Conservation (phyloP, 2,329 filamentous ascomycete genomes). For the Penicillium sp. region DNA sequence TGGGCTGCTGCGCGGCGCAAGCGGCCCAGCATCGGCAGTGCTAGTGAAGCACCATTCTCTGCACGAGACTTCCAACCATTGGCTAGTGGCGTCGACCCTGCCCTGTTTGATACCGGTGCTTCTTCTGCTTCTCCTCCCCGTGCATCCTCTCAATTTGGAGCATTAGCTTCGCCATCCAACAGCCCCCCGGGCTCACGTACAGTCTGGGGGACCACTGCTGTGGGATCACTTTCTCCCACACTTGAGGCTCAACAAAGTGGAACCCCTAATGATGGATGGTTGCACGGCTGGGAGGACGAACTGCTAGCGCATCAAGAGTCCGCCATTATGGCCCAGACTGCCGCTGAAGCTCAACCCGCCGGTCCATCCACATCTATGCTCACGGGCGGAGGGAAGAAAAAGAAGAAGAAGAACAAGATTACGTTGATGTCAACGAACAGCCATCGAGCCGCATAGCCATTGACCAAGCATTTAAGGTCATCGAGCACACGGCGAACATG, state of each 20-base stretch:
- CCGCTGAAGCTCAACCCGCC: constrained; percentile 27
- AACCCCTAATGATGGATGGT: constrained; percentile 73
- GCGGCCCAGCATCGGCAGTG: constrained; percentile 50
- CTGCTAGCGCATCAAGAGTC: constrained; percentile 61
- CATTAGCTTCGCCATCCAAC: constrained; percentile 72
- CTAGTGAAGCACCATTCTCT: constrained; percentile 49
- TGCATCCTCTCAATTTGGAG: constrained; percentile 44
- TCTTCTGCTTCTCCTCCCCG: constrained; percentile 45
- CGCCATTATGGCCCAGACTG: constrained; percentile 50
- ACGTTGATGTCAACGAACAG: constrained; percentile 67
- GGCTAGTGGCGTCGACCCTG: constrained; percentile 34
- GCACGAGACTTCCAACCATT: constrained; percentile 66
- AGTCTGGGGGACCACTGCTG: constrained; percentile 83
- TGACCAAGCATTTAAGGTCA: not conserved
- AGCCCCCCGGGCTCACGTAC: constrained; percentile 75
- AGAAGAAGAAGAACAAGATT: constrained; percentile 66
- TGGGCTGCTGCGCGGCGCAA: constrained; percentile 67
- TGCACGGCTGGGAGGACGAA: constrained; percentile 78
- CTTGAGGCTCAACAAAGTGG: constrained; percentile 40
- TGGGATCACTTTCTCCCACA: constrained; percentile 59
- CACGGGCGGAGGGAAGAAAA: constrained; percentile 51
- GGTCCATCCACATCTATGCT: constrained; percentile 20
- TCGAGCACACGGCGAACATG: not conserved
- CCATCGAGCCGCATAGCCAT: constrained; percentile 53
- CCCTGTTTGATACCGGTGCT: constrained; percentile 29